These are phyloP conservation scores for Panicum miliaceum DNA, from an alignment of 176 grass and related monocot species.

Conservation along the genomic window DNA sequence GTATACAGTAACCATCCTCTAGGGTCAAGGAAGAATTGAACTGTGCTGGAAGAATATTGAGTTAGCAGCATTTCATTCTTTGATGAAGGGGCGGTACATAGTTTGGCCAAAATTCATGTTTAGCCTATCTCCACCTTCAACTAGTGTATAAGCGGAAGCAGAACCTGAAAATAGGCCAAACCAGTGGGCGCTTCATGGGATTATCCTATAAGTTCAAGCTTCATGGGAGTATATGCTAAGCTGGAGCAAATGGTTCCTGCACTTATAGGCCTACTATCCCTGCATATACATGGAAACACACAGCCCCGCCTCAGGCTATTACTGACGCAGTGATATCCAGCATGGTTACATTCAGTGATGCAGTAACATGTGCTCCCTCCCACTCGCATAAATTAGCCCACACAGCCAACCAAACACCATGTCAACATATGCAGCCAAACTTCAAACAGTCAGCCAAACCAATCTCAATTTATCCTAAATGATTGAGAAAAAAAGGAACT, in stretches of 20 bases:
- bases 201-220: background rate
- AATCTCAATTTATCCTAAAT: background rate
- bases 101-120: background rate
- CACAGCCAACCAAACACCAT: background rate
- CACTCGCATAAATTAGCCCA: slow-evolving; percentile 10
- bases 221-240: background rate
- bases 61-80: background rate
- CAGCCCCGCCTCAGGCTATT: no score
- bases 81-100: background rate
- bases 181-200: background rate
- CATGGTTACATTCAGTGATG: background rate
- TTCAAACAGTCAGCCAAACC: background rate
- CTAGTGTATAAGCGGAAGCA: background rate
- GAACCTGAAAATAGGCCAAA: background rate
- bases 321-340: background rate
- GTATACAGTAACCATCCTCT: background rate
- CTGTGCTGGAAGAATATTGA: background rate
- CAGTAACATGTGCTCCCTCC: slow-evolving; percentile 3
- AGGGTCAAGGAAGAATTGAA: background rate
- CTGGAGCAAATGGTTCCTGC: background rate
- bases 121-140: slow-evolving; percentile 1
- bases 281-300: background rate
- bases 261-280: background rate
- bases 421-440: background rate
- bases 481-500: background rate